Evolutionary conservation across 129 eudicot genomes (phyloP), one percentile per base, ranked within the genome.

Genomic region (Flaveria robusta): DNA sequence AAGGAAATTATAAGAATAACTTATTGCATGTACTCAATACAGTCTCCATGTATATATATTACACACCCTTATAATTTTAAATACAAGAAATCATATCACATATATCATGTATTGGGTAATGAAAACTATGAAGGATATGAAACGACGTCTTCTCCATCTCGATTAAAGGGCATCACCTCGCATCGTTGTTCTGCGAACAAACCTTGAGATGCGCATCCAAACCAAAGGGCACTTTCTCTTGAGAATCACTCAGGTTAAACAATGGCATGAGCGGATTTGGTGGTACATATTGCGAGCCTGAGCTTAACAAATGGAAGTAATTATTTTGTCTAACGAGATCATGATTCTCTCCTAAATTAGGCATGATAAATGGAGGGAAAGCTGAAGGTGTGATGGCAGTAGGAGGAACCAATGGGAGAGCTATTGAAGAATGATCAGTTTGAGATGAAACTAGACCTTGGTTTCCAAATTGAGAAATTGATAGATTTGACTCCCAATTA

Each of bases 401-500:
- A 9, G 87, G 74, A 70, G 89, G 88, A 58, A 79, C 76, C 71
- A 82, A 83, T 51, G 89, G 87, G 22, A 77, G 71, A 70, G 85
- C 72, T 78, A 77, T 74, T 5, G 82, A 29, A 71, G 74, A 41
- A 34, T 34, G 39, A 34, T 34, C 39, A 39, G 77, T 42, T 66
- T 88, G 90, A 49, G 87, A 76, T 79, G 88, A 72, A 65, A 81
- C 79, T 54, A 74, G 70, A 29, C 79, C 82, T 77, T 81, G 87
- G 65, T 77, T 85, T 77, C 96, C 96, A 20, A 85, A 85, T 73
- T 85, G 96, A 29, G 92, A 81, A 37, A 92, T 68, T n/a, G 94
- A 87, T 75, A 88, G 76, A 74, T 83, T 89, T 31, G 91, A 72
- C 65, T 92, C 97, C 93, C 90, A 92, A 49, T 85, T 87, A 71